These are phyloP conservation scores for Aspergillus jensenii DNA, from an alignment of 2,329 filamentous ascomycete species.

Conservation along the genomic window DNA sequence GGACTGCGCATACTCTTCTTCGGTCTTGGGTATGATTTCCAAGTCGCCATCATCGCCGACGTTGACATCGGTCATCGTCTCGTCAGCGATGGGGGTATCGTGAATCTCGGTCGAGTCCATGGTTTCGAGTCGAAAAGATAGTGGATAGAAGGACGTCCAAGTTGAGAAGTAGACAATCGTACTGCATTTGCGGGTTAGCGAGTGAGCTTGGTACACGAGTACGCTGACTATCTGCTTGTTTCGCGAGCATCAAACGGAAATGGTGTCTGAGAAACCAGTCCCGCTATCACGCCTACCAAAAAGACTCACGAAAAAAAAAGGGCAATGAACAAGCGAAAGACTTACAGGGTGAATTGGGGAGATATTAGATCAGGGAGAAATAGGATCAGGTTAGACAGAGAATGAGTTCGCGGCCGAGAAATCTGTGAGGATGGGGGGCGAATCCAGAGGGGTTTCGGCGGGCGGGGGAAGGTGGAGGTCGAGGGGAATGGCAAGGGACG, in stretches of 20 bases:
- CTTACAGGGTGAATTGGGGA: neutral
- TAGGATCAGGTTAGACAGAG: neutral
- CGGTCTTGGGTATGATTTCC: slow-evolving; percentile 81
- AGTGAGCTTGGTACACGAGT: neutral
- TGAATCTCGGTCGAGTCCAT: slow-evolving; percentile 64
- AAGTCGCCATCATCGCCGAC: slow-evolving; percentile 67
- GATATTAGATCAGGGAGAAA: neutral
- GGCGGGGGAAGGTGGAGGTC: slow-evolving; percentile 29
- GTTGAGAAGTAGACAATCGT: neutral
- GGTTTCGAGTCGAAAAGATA: slow-evolving; percentile 18
- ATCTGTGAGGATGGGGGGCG: slow-evolving; percentile 19
- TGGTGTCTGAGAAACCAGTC: slow-evolving; percentile 1
- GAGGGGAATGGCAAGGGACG: slow-evolving; percentile 22
- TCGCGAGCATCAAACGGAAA: slow-evolving; percentile 6
- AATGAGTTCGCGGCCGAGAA: slow-evolving; percentile 10
- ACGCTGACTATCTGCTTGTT: neutral
- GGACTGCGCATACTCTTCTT: slow-evolving; percentile 92
- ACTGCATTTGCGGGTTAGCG: neutral
- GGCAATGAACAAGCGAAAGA: neutral
- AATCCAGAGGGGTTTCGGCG: slow-evolving; percentile 29
- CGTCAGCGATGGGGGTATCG: slow-evolving; percentile 59
- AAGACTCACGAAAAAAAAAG: neutral
- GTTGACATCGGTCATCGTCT: slow-evolving; percentile 62
- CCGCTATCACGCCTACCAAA: neutral
- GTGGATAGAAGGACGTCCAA: neutral